phyloP scores from a whole-genome alignment of 495 filamentous ascomycete species.

The Chaetomium cochliodes region DNA sequence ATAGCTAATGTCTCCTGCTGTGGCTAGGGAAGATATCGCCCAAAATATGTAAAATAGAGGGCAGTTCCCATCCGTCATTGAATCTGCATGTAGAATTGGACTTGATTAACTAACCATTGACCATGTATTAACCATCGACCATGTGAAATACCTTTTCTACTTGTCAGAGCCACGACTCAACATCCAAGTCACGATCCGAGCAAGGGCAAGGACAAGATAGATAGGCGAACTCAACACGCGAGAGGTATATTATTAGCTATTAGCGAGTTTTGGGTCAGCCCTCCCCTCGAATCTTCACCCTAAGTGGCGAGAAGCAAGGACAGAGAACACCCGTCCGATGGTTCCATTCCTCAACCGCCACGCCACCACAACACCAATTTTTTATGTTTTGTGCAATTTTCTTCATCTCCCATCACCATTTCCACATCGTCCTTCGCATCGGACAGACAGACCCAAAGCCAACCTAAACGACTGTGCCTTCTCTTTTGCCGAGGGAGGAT shows the following conservation, averaged over 20 bases:
- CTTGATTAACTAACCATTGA: too few species aligned
- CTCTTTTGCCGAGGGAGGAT: constrained; percentile 7
- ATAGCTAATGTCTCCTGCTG: too few species aligned
- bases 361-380: constrained; percentile 8
- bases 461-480: constrained; percentile 24
- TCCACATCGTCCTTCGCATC: constrained; percentile 20
- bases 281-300: constrained; percentile 17
- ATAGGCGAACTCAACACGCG: constrained; percentile 35
- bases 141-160: too few species aligned
- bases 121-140: too few species aligned
- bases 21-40: too few species aligned
- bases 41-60: too few species aligned
- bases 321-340: constrained; percentile 17
- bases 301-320: constrained; percentile 20
- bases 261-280: constrained; percentile 25
- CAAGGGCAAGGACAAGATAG: not conserved
- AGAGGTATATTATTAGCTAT: constrained; percentile 41
- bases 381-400: constrained; percentile 9
- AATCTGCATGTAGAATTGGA: too few species aligned
- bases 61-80: too few species aligned
- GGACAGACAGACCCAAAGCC: constrained; percentile 24
- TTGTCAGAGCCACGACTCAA: too few species aligned
- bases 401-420: constrained; percentile 11
- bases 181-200: not conserved
- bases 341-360: not conserved